Conservation (phyloP, 345 rosid species). For the Punica granatum region DNA sequence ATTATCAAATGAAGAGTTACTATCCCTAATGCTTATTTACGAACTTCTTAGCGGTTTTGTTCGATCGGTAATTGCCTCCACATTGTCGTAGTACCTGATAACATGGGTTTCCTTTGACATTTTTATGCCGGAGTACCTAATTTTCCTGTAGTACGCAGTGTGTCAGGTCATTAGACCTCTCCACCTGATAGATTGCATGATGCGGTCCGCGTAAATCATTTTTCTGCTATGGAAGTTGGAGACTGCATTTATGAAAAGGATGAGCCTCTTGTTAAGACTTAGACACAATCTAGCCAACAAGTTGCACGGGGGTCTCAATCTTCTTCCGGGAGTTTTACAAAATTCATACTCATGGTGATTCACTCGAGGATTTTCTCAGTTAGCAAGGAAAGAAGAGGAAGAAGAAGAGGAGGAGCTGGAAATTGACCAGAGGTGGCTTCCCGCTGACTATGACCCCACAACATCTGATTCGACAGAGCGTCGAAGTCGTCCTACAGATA, state of each 20-base stretch:
- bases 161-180: not conserved
- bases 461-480: constrained; percentile 83
- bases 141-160: too few relatives aligned
- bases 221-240: not conserved
- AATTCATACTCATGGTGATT: constrained; percentile 15
- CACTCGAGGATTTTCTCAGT: constrained; percentile 36
- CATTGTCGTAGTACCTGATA: too few relatives aligned
- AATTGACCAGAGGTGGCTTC: constrained; percentile 76
- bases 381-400: constrained; percentile 41
- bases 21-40: too few relatives aligned
- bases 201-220: not conserved
- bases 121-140: too few relatives aligned
- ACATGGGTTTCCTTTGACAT: too few relatives aligned
- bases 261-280: constrained; percentile 51
- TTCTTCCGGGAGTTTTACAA: constrained; percentile 6
- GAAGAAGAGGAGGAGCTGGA: constrained; percentile 54
- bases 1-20: too few relatives aligned
- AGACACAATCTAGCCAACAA: constrained; percentile 36
- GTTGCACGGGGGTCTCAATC: constrained; percentile 12
- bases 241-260: constrained; percentile 4
- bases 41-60: too few relatives aligned
- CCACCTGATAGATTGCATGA: not conserved
- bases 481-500: constrained; percentile 82
- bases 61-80: too few relatives aligned
- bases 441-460: constrained; percentile 78